phyloP scores from a whole-genome alignment of 1,284 basidiomycete genomes.

The Coniophora puteana region DNA sequence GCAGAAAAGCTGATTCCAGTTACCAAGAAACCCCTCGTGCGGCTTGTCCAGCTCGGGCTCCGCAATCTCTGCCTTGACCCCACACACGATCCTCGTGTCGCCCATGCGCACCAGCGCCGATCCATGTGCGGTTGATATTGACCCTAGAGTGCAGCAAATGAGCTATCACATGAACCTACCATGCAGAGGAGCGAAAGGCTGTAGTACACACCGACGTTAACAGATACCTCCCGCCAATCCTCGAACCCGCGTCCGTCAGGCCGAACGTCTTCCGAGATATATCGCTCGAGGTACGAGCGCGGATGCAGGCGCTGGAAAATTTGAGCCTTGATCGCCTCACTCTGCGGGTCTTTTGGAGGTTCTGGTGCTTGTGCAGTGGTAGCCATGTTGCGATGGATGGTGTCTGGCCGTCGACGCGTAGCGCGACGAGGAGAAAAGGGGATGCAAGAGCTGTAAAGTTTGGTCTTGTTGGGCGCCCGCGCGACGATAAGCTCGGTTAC shows the following conservation, averaged over 20 bases:
- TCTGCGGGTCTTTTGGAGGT: slow-evolving; percentile 1
- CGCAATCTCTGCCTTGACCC: slow-evolving; percentile 92
- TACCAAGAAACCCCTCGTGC: slow-evolving; percentile 79
- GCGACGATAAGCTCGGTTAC: no score
- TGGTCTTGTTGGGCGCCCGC: no score
- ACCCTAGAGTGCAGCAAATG: slow-evolving; percentile 28
- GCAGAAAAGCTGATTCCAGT: no score
- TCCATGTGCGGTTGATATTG: slow-evolving; percentile 87
- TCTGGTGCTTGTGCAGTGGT: slow-evolving; percentile 1
- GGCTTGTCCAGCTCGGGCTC: slow-evolving; percentile 80
- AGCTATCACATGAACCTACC: background rate
- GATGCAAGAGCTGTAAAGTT: no score
- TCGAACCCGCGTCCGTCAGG: slow-evolving; percentile 56
- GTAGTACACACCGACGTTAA: slow-evolving; percentile 54
- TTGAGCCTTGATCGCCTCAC: slow-evolving; percentile 36
- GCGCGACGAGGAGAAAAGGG: no score
- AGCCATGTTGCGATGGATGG: background rate
- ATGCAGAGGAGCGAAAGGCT: background rate
- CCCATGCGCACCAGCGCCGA: slow-evolving; percentile 89
- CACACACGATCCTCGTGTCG: slow-evolving; percentile 88
- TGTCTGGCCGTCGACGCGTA: no score
- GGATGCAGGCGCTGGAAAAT: slow-evolving; percentile 71
- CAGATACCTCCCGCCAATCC: slow-evolving; percentile 55
- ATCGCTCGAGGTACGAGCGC: slow-evolving; percentile 59
- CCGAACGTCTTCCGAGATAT: slow-evolving; percentile 54